A percentile compares a stretch with the other conserved stretches of the same genome.
Conservation (phyloP, 352 stramenopile genomes). For the Globisporangium canariense region DNA sequence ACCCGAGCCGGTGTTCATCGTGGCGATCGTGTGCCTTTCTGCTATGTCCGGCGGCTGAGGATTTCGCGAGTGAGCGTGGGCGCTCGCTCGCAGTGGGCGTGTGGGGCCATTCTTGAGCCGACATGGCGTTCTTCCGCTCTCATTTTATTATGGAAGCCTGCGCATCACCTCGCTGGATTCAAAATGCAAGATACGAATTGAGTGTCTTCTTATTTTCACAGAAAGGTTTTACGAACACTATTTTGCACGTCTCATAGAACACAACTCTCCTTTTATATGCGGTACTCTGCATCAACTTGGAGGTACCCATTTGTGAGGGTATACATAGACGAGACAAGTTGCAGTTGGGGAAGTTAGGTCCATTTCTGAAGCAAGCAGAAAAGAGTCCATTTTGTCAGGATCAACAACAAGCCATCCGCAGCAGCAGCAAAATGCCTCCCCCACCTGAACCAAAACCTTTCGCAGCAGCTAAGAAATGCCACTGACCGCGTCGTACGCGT, state of each 20-base stretch:
- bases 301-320: background rate
- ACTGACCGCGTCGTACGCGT: too few species aligned
- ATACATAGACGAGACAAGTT: conserved; percentile 10
- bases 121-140: background rate
- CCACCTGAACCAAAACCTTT: background rate
- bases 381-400: background rate
- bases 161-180: background rate
- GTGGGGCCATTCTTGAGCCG: background rate
- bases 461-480: background rate
- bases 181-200: background rate
- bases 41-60: background rate
- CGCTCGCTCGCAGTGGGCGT: background rate
- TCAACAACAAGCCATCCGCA: background rate
- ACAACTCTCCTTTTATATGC: too few species aligned
- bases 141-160: background rate
- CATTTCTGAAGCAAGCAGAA: conserved; percentile 5
- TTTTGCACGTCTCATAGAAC: too few species aligned
- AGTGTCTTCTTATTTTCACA: background rate
- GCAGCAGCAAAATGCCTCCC: too few species aligned
- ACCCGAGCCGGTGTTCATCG: conserved; percentile 12
- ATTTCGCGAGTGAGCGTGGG: background rate
- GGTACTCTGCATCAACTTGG: background rate
- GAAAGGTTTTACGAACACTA: background rate
- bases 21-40: background rate
- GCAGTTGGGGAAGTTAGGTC: conserved; percentile 5